Evolutionary conservation across 23 red algal species (phyloP), one percentile per base, ranked within the genome.

Genomic region (Gracilaria gracilis): DNA sequence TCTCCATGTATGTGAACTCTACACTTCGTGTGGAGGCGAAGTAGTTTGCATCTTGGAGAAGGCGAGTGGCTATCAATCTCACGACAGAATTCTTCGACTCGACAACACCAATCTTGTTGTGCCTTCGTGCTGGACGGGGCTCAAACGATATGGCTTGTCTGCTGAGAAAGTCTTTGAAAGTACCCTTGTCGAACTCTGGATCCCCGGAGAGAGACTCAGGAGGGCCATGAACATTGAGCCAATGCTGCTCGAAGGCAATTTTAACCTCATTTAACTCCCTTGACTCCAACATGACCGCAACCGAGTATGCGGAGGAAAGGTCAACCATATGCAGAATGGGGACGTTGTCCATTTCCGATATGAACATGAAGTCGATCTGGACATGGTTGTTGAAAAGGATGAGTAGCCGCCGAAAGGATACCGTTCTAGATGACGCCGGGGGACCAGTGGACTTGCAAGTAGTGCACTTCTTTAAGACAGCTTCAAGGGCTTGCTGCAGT

Each of bases 271-370:
- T 77, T 67, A 88, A 44, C 17, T 75, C 69, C 8, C 84, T 75
- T 13, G 72, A 27, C 5, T 59, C 69, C 23, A 77, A 19, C 49
- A 76, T 35, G 7, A 78, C 39, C n/a, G 32, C 42, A 19, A 79
- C 40, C 9, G 50, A 88, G 67, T 59, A 88, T 24, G 36, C 65
- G 7, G 84, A 47, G 4, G 59, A 37, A 42, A 79, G 0, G 35
- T 88, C 67, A 4, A 75, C 84, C n/a, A 88, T 88, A 59, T 88
- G 84, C 1, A 88, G 84, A 61, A 79, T 76, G 15, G 67, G 84
- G 33, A 64, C 15, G 21, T 64, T 77, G 11, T 58, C 72, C 27
- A 88, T 72, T 40, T 79, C 47, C 49, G 31, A 33, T 4, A 77
- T 58, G 67, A 88, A 88, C 15, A 76, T 9, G 53, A 77, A 88